phyloP scores from a whole-genome alignment of 805 yeast genomes.

The Cyberlindnera lachancei region DNA sequence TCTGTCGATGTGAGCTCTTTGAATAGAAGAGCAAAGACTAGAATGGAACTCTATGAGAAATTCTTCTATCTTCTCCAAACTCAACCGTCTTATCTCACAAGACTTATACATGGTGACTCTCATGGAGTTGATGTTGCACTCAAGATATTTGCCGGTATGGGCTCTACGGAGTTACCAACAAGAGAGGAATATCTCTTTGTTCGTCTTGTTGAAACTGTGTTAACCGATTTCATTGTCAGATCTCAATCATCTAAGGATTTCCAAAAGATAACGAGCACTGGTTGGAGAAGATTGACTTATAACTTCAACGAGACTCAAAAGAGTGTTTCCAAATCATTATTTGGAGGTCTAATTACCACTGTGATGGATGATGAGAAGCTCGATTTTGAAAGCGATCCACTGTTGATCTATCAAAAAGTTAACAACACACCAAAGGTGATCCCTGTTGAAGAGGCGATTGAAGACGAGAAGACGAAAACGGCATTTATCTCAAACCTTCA shows the following conservation, averaged over 20 bases:
- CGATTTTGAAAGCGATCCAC: constrained; percentile 78
- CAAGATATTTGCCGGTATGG: constrained; percentile 20
- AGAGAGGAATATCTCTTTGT: constrained; percentile 21
- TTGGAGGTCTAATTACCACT: constrained; percentile 31
- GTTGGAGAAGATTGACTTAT: constrained; percentile 38
- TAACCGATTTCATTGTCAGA: constrained; percentile 29
- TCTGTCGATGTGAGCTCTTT: constrained; percentile 22
- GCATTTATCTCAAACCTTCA: constrained; percentile 70
- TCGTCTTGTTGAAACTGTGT: constrained; percentile 18
- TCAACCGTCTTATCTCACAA: constrained; percentile 63
- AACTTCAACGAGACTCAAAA: constrained; percentile 33
- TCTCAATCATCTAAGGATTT: constrained; percentile 24
- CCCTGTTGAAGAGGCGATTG: constrained; percentile 65
- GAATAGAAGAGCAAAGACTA: constrained; percentile 31
- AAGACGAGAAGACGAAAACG: constrained; percentile 64
- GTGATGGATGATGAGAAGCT: constrained; percentile 30
- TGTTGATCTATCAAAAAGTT: constrained; percentile 40
- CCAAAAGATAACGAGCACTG: constrained; percentile 13
- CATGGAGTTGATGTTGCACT: constrained; percentile 22
- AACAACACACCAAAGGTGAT: constrained; percentile 31
- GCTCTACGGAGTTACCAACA: constrained; percentile 21
- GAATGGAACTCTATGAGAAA: constrained; percentile 67
- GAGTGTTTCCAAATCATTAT: constrained; percentile 24
- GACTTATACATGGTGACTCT: constrained; percentile 36
- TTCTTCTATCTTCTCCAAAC: constrained; percentile 80